Base-by-base conservation (phyloP, 768 basidiomycete species). In the Calocera cornea region DNA sequence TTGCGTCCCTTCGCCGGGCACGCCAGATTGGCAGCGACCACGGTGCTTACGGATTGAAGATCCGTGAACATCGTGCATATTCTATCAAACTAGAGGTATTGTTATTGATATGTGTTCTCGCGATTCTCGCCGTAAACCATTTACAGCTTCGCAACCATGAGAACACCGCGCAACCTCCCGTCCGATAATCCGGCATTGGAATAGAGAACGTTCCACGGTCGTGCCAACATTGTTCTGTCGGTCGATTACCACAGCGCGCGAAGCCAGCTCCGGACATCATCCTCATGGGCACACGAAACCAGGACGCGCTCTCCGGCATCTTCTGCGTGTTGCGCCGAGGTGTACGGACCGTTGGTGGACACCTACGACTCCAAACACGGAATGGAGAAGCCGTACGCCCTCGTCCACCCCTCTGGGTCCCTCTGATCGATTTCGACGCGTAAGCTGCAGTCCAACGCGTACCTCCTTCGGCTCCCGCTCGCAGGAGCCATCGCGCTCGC, bases 341-440 rank as follows among this genome's bases (percentile, higher is more conserved):
- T 17, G 19, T 24, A 17, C 8, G 19, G 19, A 7, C 19, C 44
- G 3, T 3, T 47, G 36, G 7, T 24, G 3, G 24, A 8, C 44
- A 7, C 5, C 19, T 19, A 60, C 27, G 27, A 66, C 64, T 73
- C 65, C 34, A 70, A 50, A 60, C 65, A 34, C 29, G 67, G 68
- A 47, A 69, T 66, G 31, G 67, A 64, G 63, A 68, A 68, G 24
- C 69, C 69, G 64, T 70, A 69, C 17, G 29, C 66, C 10, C 33
- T 66, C 10, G 70, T 70, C 47, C 64, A 34, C 17, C 69, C 60
- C 33, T 70, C 66, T 17, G 69, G 65, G 64, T 71, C 67, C 44
- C 47, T 60, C 19, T 63, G 67, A 22, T 68, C 31, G 17, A 70
- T 66, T 67, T 70, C 69, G 29, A 69, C 68, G 10, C 69, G 41